Base-by-base conservation (phyloP, 2,329 filamentous ascomycete genomes). In the Colletotrichum cuscutae region DNA sequence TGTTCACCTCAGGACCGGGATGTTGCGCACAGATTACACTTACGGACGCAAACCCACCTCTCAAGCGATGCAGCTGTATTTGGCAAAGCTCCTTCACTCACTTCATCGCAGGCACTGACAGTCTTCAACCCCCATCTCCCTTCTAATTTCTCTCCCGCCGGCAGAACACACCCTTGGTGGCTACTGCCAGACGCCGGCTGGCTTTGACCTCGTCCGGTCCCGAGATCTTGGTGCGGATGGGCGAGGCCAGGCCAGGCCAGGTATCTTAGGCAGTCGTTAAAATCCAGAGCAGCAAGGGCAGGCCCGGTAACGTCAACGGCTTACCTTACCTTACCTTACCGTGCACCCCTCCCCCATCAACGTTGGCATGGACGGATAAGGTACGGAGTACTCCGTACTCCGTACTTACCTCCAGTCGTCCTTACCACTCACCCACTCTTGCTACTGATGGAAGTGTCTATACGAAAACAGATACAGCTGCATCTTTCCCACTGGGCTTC, bases 251-350 rank as follows among this genome's bases (percentile, higher is more conserved):
- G 26, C n/a, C 28, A 42, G 28, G 7, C 42, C 42, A 12, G 42
- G 42, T n/a, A 63, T 53, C 57, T 46, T 61, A 46, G 58, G 58
- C 58, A 61, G 58, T 61, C 58, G 58, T 61, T 35, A 61, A 42
- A 19, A 46, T 61, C 58, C 19, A 46, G 26, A 61, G 35, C 22
- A 63, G 32, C 32, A 19, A 26, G 28, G 12, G 28, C 60, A 53
- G 5, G 42, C 42, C 42, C 42, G 19, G 42, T 49, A 49, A 49
- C 42, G 42, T 49, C 42, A 49, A 49, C 37, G 42, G 42, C 42
- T n/a, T 8, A 49, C 6, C 32, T 35, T 35, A 35, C 32, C 32
- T 35, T 35, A 12, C 32, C 32, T 35, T 35, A 35, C 32, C 32
- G 32, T 12, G 11, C 19, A n/a, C 42, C 42, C 42, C 42, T 49